phyloP scores from a whole-genome alignment of 2,329 filamentous ascomycete species.

The Pestalotiopsis sp. region DNA sequence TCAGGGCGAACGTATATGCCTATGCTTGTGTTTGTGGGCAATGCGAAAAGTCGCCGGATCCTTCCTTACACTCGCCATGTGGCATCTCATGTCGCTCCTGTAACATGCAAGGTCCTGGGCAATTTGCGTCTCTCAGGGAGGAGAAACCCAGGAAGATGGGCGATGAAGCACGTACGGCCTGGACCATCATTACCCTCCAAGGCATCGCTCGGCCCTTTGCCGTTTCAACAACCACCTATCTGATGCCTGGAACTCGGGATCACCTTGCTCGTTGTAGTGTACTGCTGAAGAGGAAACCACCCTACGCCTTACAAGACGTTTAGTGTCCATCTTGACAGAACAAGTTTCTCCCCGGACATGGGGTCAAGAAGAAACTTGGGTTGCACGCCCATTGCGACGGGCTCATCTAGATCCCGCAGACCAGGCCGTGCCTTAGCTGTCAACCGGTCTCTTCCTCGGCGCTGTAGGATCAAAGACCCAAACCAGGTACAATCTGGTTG shows the following conservation, averaged over 20 bases:
- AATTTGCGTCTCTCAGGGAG: no score
- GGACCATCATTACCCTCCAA: background rate
- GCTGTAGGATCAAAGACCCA: background rate
- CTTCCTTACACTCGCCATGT: background rate
- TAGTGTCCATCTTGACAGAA: background rate
- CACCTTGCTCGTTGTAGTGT: background rate
- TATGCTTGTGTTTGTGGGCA: background rate
- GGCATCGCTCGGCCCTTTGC: background rate
- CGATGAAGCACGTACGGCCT: no score
- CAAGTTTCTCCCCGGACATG: background rate
- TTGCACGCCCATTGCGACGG: background rate
- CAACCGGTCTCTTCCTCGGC: background rate
- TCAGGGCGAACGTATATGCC: background rate
- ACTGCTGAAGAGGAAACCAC: background rate
- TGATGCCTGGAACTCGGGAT: background rate
- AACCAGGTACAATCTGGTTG: background rate
- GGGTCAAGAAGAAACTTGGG: background rate
- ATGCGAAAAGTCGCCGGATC: background rate
- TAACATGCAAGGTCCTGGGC: background rate
- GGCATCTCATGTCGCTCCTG: background rate
- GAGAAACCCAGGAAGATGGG: no score
- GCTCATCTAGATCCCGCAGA: slow-evolving; percentile 1
- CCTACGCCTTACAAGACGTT: slow-evolving; percentile 2
- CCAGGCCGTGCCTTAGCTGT: slow-evolving; percentile 3
- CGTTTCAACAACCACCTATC: background rate